Base-by-base conservation (phyloP, 805 yeast genomes). In the Lipomyces sp. region DNA sequence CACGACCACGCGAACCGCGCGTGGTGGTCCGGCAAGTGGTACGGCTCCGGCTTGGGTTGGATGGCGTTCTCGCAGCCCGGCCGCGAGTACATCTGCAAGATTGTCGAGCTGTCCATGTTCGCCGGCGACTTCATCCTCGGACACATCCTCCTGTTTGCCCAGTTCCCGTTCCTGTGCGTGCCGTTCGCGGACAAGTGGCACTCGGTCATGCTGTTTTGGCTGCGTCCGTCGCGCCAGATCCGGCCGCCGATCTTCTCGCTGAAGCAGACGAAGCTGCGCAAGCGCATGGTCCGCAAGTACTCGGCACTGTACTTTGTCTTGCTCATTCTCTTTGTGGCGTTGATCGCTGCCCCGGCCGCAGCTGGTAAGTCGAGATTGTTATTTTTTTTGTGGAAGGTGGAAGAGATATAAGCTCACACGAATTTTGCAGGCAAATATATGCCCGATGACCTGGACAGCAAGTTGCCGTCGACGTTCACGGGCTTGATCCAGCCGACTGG, bases 11-110 rank as follows among this genome's bases (percentile, higher is more conserved):
- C 98, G 33, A 93, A 93, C 75, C 85, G 95, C 63, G 98, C 98
- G 26, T 93, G 95, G 95, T 93, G 99, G 99, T 86, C 96, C 51
- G 99, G 99, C 78, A 90, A 89, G 73, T 93, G 99, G 99, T 89
- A 90, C 70, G 93, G 95, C 53, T 77, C 86, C 54, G 93, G 95
- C 66, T 73, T 91, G 71, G 98, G 98, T 53, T 82, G 83, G 81
- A 81, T 84, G 79, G 96, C 97, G 19, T 80, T 86, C 77, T 83
- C 98, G 31, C 98, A 91, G 75, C 98, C 98, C 57, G 67, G 86
- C 46, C 87, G 99, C 78, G 99, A 93, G 75, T 87, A 87, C 66
- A 78, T 81, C 65, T 97, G 97, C 61, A 93, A 93, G 80, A 78
- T 84, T 58, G 86, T 91, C 63, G 99, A 93, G 74, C 72, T 86